A percentile compares a stretch with the other conserved stretches of the same genome.
Conservation (phyloP, 345 rosid genomes). For the Bruguiera sexangula region DNA sequence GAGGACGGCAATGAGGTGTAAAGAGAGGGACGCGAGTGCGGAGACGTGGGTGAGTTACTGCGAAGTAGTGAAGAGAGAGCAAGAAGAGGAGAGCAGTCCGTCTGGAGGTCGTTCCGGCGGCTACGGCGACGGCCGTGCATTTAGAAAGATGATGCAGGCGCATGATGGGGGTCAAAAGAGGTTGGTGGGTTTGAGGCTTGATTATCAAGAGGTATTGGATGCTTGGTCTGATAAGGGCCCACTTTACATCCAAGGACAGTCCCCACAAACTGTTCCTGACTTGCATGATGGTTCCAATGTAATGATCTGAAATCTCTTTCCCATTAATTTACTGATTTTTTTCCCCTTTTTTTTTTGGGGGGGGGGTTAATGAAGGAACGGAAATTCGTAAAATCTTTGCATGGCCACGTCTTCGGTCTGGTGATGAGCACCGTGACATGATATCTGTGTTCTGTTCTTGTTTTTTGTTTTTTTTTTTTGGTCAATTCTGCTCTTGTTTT, state of each 20-base stretch:
- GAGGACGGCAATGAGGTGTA: conserved; percentile 64
- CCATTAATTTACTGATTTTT: background rate
- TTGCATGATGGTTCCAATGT: conserved; percentile 42
- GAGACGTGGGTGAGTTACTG: conserved; percentile 87
- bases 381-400: background rate
- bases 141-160: conserved; percentile 16
- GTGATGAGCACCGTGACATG: background rate
- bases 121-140: conserved; percentile 20
- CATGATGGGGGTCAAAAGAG: conserved; percentile 11
- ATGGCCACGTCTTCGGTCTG: background rate
- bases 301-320: conserved; percentile 19
- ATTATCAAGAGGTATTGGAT: conserved; percentile 70
- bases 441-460: too few relatives aligned
- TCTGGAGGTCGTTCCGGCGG: conserved; percentile 17
- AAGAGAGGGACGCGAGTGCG: conserved; percentile 49
- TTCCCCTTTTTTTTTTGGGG: background rate
- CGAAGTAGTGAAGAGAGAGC: conserved; percentile 54
- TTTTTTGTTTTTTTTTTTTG: too few relatives aligned
- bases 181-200: conserved; percentile 68
- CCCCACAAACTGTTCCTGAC: conserved; percentile 75
- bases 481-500: background rate
- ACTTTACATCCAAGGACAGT: conserved; percentile 46
- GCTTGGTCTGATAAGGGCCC: conserved; percentile 87
- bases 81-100: conserved; percentile 60
- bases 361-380: background rate